Percentiles rank a stretch among this genome's conserved stretches.
Conservation (phyloP, 345 rosid species). For the Abelmoschus esculentus region DNA sequence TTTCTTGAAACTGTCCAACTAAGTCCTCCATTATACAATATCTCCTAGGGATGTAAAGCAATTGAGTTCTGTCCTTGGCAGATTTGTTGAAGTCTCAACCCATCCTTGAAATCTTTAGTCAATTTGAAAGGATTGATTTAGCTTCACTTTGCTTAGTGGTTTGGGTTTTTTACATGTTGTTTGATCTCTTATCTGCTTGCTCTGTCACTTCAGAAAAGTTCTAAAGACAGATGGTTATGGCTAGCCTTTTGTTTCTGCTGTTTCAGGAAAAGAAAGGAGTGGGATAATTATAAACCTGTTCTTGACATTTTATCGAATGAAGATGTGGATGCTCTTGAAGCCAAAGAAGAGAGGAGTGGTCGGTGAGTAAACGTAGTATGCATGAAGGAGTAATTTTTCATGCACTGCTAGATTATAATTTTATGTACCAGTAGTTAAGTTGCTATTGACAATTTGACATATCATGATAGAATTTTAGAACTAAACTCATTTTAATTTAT, state of each 20-base stretch:
- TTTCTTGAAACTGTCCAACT: background rate
- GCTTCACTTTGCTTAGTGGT: background rate
- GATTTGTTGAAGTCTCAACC: background rate
- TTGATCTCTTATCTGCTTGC: background rate
- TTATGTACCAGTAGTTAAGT: too few relatives aligned
- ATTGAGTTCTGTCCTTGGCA: background rate
- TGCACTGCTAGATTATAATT: too few relatives aligned
- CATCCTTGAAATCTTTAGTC: background rate
- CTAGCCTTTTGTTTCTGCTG: constrained; percentile 5
- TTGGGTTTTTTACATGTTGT: background rate
- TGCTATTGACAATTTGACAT: too few relatives aligned
- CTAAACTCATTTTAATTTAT: too few relatives aligned
- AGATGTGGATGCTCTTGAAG: constrained; percentile 80
- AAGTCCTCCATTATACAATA: background rate
- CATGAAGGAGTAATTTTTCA: too few relatives aligned
- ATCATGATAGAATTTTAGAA: too few relatives aligned
- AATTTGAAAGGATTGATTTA: background rate
- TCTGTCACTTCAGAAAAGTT: background rate
- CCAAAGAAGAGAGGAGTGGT: constrained; percentile 59
- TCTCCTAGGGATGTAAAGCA: background rate
- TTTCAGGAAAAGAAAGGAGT: constrained; percentile 87
- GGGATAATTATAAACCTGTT: constrained; percentile 57
- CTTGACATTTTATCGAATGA: constrained; percentile 74
- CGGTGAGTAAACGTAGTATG: constrained; percentile 32
- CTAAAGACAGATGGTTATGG: background rate